Conservation (phyloP, 371 early-diverging fungal species). For the Saksenaea oblongispora region DNA sequence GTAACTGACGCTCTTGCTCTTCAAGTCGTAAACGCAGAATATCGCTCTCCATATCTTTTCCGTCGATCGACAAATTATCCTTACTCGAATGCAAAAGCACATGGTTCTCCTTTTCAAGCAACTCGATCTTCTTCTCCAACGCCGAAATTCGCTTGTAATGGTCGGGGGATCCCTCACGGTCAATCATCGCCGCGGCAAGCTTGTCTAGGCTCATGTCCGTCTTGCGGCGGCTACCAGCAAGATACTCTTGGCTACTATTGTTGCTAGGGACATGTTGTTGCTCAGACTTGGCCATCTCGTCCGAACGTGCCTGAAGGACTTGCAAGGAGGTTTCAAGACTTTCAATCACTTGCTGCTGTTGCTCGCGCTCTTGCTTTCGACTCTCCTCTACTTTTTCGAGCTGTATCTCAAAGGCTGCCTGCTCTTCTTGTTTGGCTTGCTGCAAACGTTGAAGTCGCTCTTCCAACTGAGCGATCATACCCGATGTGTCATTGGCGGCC, state of each 20-base stretch:
- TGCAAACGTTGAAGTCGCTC: conserved; percentile 17
- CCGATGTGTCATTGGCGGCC: conserved; percentile 22
- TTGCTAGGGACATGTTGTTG: too few species aligned
- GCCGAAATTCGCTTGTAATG: conserved; percentile 10
- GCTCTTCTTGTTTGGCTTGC: conserved; percentile 16
- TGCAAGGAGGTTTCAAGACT: neutral
- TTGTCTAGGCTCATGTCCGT: neutral
- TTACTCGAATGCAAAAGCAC: conserved; percentile 8
- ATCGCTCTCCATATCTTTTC: neutral
- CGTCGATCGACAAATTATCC: neutral
- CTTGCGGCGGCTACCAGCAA: conserved; percentile 1
- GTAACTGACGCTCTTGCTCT: neutral
- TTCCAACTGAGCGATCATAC: conserved; percentile 29
- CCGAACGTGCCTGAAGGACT: neutral
- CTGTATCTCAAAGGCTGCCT: conserved; percentile 12
- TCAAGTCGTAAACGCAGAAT: neutral
- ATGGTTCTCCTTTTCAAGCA: conserved; percentile 18
- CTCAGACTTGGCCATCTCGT: neutral
- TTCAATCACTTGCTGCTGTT: conserved; percentile 5
- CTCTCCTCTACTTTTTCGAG: conserved; percentile 12
- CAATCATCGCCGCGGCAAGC: neutral
- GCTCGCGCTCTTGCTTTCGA: conserved; percentile 12
- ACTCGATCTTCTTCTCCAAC: conserved; percentile 15
- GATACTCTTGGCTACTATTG: neutral
- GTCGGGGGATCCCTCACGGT: conserved; percentile 13